phyloP scores from a whole-genome alignment of 1,139 yeast genomes.

The Suhomyces kunorum region DNA sequence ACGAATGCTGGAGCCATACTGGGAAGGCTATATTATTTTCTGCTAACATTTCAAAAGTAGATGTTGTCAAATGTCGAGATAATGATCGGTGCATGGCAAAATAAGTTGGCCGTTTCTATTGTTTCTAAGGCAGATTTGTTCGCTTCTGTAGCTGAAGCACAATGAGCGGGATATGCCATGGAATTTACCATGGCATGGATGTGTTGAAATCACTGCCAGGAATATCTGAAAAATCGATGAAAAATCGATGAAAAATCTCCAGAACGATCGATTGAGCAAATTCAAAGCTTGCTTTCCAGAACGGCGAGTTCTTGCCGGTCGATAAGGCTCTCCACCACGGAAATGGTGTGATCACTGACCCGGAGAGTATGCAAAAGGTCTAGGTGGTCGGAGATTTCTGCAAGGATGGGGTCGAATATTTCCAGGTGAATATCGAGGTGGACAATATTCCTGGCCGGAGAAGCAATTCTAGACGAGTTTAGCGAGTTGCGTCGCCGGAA shows the following conservation, averaged over 20 bases:
- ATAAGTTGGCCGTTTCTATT: neutral
- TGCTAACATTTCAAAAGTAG: too few relatives aligned
- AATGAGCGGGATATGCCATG: neutral
- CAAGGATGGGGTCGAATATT: conserved; percentile 10
- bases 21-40: too few relatives aligned
- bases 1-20: too few relatives aligned
- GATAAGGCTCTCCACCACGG: conserved; percentile 14
- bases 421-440: conserved; percentile 8
- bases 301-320: conserved; percentile 6
- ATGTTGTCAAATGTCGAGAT: too few relatives aligned
- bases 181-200: too few relatives aligned
- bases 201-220: too few relatives aligned
- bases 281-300: neutral
- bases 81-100: neutral
- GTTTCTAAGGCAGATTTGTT: neutral
- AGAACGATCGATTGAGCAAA: too few relatives aligned
- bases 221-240: too few relatives aligned
- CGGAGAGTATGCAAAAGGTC: conserved; percentile 21
- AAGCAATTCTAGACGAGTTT: neutral
- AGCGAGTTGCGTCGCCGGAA: conserved; percentile 3
- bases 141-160: neutral
- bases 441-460: neutral
- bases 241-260: too few relatives aligned
- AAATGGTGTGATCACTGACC: conserved; percentile 16
- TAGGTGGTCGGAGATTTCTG: conserved; percentile 14